Evolutionary conservation across 1,284 basidiomycete species (phyloP).

Genomic region (Puccinia sorghi): DNA sequence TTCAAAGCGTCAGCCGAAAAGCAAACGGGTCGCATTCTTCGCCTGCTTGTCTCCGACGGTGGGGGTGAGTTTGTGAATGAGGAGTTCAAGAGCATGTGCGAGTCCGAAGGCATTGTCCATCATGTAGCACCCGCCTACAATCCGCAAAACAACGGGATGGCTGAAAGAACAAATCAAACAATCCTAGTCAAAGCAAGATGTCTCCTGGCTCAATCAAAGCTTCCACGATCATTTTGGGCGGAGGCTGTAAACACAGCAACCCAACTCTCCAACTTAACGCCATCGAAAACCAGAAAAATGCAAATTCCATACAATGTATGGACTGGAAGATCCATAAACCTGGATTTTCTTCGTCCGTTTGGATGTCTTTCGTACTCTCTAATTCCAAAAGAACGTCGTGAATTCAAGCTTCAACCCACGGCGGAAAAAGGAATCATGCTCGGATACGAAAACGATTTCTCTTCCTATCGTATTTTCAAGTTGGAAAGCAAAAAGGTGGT

Average conservation of each 20-base stretch:
- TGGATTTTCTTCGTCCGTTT: neutral
- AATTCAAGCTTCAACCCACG: neutral
- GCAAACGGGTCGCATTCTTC: neutral
- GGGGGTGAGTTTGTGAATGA: conserved; percentile 30
- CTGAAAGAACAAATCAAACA: conserved; percentile 1
- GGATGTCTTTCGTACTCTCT: neutral
- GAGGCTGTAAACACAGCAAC: conserved; percentile 20
- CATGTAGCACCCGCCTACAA: conserved; percentile 5
- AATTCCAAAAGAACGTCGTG: neutral
- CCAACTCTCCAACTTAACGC: neutral
- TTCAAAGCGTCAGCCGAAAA: conserved; percentile 4
- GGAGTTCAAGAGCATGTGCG: neutral
- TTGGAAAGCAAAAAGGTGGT: neutral
- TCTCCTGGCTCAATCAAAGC: neutral
- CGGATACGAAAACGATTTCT: neutral
- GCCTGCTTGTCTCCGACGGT: neutral
- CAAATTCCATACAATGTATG: neutral
- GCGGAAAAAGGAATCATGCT: neutral
- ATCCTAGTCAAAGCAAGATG: conserved; percentile 6
- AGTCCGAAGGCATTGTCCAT: neutral
- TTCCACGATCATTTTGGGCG: conserved; percentile 6
- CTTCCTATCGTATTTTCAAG: neutral
- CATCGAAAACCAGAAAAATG: neutral
- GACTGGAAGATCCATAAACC: neutral
- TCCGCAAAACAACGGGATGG: conserved; percentile 18